Evolutionary conservation across 176 grass and related monocot genomes (phyloP), one percentile per base, ranked within the genome.

Genomic region (Eleusine coracana): DNA sequence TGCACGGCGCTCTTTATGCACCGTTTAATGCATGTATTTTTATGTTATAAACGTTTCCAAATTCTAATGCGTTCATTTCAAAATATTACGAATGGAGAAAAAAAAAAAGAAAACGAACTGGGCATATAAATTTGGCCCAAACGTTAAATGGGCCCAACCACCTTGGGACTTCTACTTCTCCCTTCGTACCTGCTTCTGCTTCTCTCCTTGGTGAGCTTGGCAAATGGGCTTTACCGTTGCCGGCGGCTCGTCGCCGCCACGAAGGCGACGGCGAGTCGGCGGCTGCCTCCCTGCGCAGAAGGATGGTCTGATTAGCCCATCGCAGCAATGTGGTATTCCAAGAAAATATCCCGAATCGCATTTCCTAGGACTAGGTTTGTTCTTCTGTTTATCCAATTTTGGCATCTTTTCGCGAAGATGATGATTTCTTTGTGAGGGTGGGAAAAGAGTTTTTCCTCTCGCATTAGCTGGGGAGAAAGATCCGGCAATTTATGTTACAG

Each of bases 201-300:
- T 51, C 36, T 37, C 31, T 36, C 31, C 48, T 74, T 74, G 48
- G 28, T 12, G 71, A 54, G 17, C 51, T 54, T 16, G 51, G 20
- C 13, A 40, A 74, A 78, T 77, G 83, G 83, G 52, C 28, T 58
- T 58, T 17, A 12, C 51, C 27, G 60, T 3, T 5, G 42, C 52
- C 83, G 51, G 34, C 60, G 44, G 69, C 71, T 27, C 21, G 60
- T 46, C 45, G 7, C 5, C 2, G 17, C 51, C 39, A 23, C 41
- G 74, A 68, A 28, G 51, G 73, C 27, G 23, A 42, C 25, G 27
- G 39, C 18, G 50, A 76, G 10, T 9, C 39, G 54, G 25, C 23
- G 16, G 10, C 16, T 15, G 15, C 36, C 36, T 29, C 6, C 67
- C 10, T 17, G 4, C 1, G 63, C 37, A 7, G 49, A 1, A n/a